Percentiles rank a stretch among this genome's conserved stretches.
Evolutionary conservation across 192 early-diverging fungal genomes (phyloP).

Genomic region (Allomyces macrogynus): DNA sequence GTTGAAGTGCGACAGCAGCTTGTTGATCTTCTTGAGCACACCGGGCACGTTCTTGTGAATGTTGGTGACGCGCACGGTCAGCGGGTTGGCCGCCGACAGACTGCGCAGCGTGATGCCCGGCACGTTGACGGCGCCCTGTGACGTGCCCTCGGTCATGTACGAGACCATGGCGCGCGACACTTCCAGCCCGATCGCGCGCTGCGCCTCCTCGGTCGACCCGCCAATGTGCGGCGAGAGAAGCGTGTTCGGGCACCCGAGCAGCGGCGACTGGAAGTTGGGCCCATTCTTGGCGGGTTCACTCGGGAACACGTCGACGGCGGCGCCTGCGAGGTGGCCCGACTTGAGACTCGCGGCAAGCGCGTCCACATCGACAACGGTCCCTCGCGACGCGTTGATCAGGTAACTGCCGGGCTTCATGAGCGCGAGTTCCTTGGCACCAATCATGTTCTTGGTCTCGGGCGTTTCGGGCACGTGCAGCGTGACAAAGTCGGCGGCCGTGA

Average conservation of each 20-base stretch:
- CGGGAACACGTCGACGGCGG: constrained; percentile 93
- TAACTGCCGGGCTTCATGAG: constrained; percentile 84
- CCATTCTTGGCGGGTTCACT: constrained; percentile 87
- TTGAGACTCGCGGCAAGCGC: constrained; percentile 64
- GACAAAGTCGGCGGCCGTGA: constrained; percentile 68
- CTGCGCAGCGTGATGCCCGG: constrained; percentile 80
- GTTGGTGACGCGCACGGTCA: constrained; percentile 71
- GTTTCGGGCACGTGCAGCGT: constrained; percentile 93
- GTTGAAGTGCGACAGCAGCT: constrained; percentile 81
- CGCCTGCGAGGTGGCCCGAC: constrained; percentile 70
- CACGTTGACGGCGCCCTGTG: constrained; percentile 92
- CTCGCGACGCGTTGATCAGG: constrained; percentile 88
- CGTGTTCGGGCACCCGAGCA: constrained; percentile 75
- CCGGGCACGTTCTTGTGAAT: constrained; percentile 83
- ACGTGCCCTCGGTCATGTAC: constrained; percentile 78
- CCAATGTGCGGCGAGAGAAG: constrained; percentile 97
- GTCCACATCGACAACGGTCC: constrained; percentile 85
- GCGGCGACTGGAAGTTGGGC: constrained; percentile 32
- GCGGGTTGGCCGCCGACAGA: constrained; percentile 47
- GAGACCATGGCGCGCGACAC: constrained; percentile 63
- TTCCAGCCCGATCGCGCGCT: constrained; percentile 89
- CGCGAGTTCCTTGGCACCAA: constrained; percentile 60
- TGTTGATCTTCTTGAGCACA: constrained; percentile 81
- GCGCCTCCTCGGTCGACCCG: constrained; percentile 97
- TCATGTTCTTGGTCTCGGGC: constrained; percentile 97